Evolutionary conservation across 805 yeast species (phyloP).

Genomic region (Yarrowia divulgata): DNA sequence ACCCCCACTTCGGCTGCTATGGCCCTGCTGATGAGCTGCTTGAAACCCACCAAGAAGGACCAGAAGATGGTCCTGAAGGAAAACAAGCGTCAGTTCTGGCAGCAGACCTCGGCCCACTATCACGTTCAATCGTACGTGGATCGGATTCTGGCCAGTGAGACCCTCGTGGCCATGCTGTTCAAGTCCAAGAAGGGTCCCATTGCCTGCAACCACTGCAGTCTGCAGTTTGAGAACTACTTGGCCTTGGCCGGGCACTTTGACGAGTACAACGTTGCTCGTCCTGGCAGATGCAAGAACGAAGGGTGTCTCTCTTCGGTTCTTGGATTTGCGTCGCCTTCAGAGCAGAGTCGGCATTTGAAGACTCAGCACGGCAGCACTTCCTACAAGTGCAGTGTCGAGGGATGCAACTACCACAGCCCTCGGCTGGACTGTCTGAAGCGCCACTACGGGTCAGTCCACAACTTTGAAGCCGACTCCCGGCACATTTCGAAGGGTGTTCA

Average conservation of each 20-base stretch:
- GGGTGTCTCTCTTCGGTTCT: neutral
- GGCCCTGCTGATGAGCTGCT: slow-evolving; percentile 2
- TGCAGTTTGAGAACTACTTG: slow-evolving; percentile 12
- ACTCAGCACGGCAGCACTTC: slow-evolving; percentile 9
- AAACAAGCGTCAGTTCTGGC: slow-evolving; percentile 7
- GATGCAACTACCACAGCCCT: neutral
- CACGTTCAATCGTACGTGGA: neutral
- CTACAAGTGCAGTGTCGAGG: neutral
- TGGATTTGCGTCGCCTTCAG: slow-evolving; percentile 13
- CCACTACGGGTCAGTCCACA: neutral
- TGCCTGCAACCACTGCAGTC: slow-evolving; percentile 17
- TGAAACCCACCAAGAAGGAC: slow-evolving; percentile 7
- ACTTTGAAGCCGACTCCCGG: neutral
- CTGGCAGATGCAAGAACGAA: neutral
- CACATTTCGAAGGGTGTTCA: neutral
- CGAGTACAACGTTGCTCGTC: slow-evolving; percentile 1
- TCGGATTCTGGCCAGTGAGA: neutral
- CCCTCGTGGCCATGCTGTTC: neutral
- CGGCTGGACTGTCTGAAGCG: slow-evolving; percentile 24
- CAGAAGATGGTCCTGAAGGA: slow-evolving; percentile 10
- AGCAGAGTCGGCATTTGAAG: slow-evolving; percentile 18
- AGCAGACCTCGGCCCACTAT: neutral
- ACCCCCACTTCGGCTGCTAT: neutral
- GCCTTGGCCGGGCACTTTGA: neutral
- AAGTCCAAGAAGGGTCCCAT: slow-evolving; percentile 20